Base-by-base conservation (phyloP, 2,329 filamentous ascomycete species). In the Lasiodiplodia hormozganensis region DNA sequence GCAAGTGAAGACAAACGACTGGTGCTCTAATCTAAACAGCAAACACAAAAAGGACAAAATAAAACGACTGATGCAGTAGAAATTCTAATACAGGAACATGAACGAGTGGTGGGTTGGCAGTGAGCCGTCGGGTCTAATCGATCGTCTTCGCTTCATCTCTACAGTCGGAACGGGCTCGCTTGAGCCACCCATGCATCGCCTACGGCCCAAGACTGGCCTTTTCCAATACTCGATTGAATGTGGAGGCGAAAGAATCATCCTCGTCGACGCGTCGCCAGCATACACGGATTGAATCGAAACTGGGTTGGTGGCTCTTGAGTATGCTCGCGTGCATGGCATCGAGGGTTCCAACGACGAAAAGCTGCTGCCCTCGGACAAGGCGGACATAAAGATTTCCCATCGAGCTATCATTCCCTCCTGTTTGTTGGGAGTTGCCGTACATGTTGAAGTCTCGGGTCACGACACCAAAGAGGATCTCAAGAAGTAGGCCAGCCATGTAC, bases 381-480 rank as follows among this genome's bases (percentile, higher is more conserved):
- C 25, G 53, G 12, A 58, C 38, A 38, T 58, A 69, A 18, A 69
- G 67, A 23, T 69, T 69, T 21, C 47, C 52, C 3, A 47, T 28
- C 25, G 31, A 11, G 18, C 12, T 2, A 7, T 23, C 52, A 31
- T 25, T 11, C 28, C 77, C 75, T 79, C 2, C 74, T 72, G 40
- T 74, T 76, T 40, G 72, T 65, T n/a, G 36, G 16, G 25, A 43
- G 12, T 43, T 71, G 53, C 25, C 73, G 65, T 79, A 79, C 7
- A 75, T 74, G 65, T 80, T 73, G 38, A 71, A 69, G 58, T 80
- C 77, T 53, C 77, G 74, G 21, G 74, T 70, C 2, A 74, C 73
- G 36, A 80, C 78, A 2, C 72, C 72, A 36, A 77, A 74, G 14
- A 80, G 72, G 36, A 80, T 78, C 4, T 65, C 73, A 31, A 80